Evolutionary conservation across 768 basidiomycete genomes (phyloP).

Genomic region (Xerocomellus chrysenteron): DNA sequence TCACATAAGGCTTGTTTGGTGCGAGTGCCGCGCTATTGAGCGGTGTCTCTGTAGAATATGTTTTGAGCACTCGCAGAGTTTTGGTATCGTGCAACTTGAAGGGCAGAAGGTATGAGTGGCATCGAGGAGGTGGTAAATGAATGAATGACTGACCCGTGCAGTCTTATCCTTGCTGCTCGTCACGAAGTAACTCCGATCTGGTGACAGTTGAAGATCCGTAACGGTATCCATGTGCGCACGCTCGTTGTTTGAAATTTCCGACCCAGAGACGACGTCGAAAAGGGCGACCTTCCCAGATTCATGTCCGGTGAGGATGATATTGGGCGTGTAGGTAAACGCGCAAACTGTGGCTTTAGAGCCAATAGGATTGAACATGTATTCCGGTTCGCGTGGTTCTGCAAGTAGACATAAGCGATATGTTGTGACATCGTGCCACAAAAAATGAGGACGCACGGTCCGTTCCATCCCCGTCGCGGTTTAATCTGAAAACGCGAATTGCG

Average conservation of each 20-base stretch:
- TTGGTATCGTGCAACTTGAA: constrained; percentile 83
- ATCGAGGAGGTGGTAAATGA: not conserved
- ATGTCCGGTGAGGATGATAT: constrained; percentile 88
- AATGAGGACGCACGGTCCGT: constrained; percentile 62
- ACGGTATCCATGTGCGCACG: constrained; percentile 84
- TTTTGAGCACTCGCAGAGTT: constrained; percentile 88
- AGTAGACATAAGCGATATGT: not conserved
- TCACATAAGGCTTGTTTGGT: constrained; percentile 79
- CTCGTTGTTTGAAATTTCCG: constrained; percentile 81
- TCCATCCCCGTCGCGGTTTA: constrained; percentile 82
- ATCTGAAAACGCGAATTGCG: constrained; percentile 85
- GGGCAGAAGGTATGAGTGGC: not conserved
- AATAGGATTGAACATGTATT: constrained; percentile 78
- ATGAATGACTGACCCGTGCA: constrained; percentile 62
- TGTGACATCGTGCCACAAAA: not conserved
- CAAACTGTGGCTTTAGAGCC: constrained; percentile 98
- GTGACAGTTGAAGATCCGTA: constrained; percentile 89
- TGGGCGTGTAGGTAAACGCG: constrained; percentile 78
- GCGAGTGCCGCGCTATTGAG: constrained; percentile 91
- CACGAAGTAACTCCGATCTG: constrained; percentile 91
- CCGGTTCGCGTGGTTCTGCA: constrained; percentile 74
- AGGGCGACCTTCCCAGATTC: constrained; percentile 94
- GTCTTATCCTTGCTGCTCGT: constrained; percentile 97
- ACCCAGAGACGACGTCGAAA: constrained; percentile 85
- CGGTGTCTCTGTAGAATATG: constrained; percentile 89